phyloP scores from a whole-genome alignment of 208 protist genomes.

The Tritrichomonas musculus region DNA sequence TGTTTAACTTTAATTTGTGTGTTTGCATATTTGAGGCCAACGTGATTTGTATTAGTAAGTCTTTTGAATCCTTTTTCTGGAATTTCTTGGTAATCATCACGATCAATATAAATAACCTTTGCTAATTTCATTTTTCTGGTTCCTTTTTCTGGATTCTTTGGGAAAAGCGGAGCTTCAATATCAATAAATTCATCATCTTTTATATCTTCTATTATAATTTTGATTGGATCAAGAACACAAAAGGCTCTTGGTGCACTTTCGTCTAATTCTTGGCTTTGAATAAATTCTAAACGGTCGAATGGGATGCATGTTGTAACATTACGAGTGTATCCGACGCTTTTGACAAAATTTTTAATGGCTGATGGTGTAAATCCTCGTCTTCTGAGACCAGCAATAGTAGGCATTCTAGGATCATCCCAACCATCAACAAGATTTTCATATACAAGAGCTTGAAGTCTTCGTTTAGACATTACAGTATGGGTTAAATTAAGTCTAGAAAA shows the following conservation, averaged over 20 bases:
- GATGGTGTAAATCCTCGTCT: slow-evolving; percentile 47
- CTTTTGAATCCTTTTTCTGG: not conserved
- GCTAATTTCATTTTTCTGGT: slow-evolving; percentile 72
- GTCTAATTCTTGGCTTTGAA: slow-evolving; percentile 42
- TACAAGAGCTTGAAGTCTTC: slow-evolving; percentile 51
- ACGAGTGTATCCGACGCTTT: slow-evolving; percentile 47
- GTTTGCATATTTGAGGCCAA: slow-evolving; percentile 32
- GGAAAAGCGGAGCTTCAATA: slow-evolving; percentile 83
- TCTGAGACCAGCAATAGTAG: slow-evolving; percentile 52
- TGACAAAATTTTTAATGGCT: slow-evolving; percentile 47
- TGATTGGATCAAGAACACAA: slow-evolving; percentile 49
- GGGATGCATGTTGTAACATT: slow-evolving; percentile 34
- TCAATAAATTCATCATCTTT: slow-evolving; percentile 36
- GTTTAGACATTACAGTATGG: slow-evolving; percentile 56
- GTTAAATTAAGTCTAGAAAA: slow-evolving; percentile 59
- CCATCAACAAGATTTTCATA: slow-evolving; percentile 44
- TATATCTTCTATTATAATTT: slow-evolving; percentile 42
- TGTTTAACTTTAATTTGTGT: slow-evolving; percentile 10
- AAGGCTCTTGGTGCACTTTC: slow-evolving; percentile 42
- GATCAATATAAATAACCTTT: slow-evolving; percentile 87
- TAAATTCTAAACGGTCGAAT: slow-evolving; percentile 38
- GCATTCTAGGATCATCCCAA: slow-evolving; percentile 59
- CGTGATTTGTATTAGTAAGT: not conserved
- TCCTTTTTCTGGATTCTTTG: slow-evolving; percentile 68
- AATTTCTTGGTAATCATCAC: slow-evolving; percentile 75